Base-by-base conservation (phyloP, 306 rosid species). In the Cucumis melo region DNA sequence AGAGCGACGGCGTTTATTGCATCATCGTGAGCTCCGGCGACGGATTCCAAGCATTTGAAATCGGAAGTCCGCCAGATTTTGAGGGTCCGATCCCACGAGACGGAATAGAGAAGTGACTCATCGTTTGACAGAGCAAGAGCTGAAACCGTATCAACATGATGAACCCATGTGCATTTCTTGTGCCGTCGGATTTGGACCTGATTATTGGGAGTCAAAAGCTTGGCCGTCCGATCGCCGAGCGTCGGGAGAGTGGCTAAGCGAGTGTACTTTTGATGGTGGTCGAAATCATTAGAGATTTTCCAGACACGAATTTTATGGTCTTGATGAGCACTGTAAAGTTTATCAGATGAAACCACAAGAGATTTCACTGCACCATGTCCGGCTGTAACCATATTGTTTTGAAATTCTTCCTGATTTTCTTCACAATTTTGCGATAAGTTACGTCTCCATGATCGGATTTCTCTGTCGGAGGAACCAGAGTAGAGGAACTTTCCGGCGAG, bases 231-330 rank as follows among this genome's bases (percentile, higher is more conserved):
- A 80, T 91, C 96, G 0, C 80, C 78, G 7, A 91, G 78, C 5
- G 96, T 90, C n/a, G 98, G 98, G 8, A 91, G 91, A 0, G 97
- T 90, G 60, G 97, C 93, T 41, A 90, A 24, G 48, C 75, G 91
- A 16, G 90, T 88, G 85, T 79, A 84, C 82, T 81, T 89, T 6
- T 63, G 90, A 7, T 80, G 80, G 63, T 75, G 38, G 70, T 63
- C 78, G 41, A 80, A 64, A 6, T 48, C 21, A 51, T 34, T 79
- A 20, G 50, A 67, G 81, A 90, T 83, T 55, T 82, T 88, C 98
- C 98, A 93, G 12, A 90, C 93, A 7, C 98, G 83, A 82, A 93
- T 93, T 85, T 91, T 93, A 80, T 87, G 85, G 61, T 93, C 98
- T 79, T 93, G 98, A 70, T 93, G 98, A 10, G 97, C 97, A 17